Evolutionary conservation across 345 rosid species (phyloP).

Genomic region (Populus alba): DNA sequence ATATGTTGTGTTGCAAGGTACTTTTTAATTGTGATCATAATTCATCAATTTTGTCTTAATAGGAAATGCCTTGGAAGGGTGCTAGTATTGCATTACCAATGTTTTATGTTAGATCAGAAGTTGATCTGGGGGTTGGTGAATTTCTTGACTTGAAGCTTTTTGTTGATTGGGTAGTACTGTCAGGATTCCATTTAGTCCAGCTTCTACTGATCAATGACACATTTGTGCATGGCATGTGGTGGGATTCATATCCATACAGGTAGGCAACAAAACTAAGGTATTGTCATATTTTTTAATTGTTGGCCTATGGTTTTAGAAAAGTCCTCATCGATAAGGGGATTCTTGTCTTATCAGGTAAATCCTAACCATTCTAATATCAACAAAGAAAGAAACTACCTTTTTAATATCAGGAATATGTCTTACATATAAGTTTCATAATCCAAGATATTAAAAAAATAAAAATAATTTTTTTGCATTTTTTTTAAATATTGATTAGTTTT

Average conservation of each 20-base stretch:
- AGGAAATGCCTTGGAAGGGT: slow-evolving; percentile 97
- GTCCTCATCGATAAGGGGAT: no score
- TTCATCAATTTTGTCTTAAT: slow-evolving; percentile 12
- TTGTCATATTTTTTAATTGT: no score
- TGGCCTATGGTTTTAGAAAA: no score
- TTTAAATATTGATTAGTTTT: no score
- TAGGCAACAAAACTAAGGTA: slow-evolving; percentile 17
- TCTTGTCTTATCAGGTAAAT: no score
- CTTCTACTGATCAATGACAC: slow-evolving; percentile 96
- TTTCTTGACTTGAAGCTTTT: slow-evolving; percentile 88
- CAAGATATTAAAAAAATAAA: no score
- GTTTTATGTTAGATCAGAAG: slow-evolving; percentile 89
- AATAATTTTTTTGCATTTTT: no score
- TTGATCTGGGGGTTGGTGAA: slow-evolving; percentile 92
- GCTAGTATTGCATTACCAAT: slow-evolving; percentile 93
- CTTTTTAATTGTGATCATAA: background rate
- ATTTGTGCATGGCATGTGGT: slow-evolving; percentile 96
- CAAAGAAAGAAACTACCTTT: no score
- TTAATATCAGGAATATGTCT: no score
- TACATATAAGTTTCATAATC: no score
- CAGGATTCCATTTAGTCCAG: slow-evolving; percentile 91
- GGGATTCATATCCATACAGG: slow-evolving; percentile 99
- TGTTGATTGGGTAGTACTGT: slow-evolving; percentile 87
- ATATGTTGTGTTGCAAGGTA: slow-evolving; percentile 3
- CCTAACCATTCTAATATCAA: no score